phyloP scores from a whole-genome alignment of 352 stramenopile species.

The Blastocystis sp. region DNA sequence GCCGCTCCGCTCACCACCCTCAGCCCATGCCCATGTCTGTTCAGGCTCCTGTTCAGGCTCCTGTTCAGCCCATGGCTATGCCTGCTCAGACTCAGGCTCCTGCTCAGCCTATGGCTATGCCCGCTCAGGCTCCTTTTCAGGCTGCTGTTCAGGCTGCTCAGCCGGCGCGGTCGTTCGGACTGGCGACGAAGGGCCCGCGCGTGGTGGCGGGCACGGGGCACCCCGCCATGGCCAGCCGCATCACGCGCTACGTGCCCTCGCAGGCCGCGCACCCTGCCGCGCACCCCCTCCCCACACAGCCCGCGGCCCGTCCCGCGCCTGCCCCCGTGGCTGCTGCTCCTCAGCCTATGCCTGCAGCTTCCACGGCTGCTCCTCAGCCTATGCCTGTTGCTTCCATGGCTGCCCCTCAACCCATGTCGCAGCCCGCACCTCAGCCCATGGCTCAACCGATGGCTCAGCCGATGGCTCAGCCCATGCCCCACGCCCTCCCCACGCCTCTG shows the following conservation, averaged over 20 bases:
- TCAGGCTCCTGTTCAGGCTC: background rate
- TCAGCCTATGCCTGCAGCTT: background rate
- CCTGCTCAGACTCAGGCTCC: too few relatives aligned
- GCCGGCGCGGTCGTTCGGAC: constrained; percentile 23
- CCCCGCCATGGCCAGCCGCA: background rate
- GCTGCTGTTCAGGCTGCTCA: background rate
- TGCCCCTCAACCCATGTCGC: background rate
- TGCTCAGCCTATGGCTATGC: too few relatives aligned
- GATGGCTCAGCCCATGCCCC: background rate
- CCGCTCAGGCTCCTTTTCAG: background rate
- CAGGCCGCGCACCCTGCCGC: too few relatives aligned
- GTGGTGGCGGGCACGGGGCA: constrained; percentile 33
- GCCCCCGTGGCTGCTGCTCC: background rate
- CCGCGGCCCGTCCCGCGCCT: background rate
- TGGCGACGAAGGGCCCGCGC: constrained; percentile 43
- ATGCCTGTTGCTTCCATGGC: background rate
- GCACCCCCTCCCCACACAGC: too few relatives aligned
- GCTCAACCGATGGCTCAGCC: background rate
- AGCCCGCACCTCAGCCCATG: background rate
- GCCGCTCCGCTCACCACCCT: background rate
- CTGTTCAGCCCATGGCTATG: background rate
- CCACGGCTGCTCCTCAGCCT: background rate
- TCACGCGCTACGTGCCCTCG: background rate
- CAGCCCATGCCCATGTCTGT: constrained; percentile 7
- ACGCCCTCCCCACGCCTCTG: background rate